These are phyloP conservation scores for Planoprotostelium fungivorum DNA, from an alignment of 78 protist genomes.

Conservation along the genomic window DNA sequence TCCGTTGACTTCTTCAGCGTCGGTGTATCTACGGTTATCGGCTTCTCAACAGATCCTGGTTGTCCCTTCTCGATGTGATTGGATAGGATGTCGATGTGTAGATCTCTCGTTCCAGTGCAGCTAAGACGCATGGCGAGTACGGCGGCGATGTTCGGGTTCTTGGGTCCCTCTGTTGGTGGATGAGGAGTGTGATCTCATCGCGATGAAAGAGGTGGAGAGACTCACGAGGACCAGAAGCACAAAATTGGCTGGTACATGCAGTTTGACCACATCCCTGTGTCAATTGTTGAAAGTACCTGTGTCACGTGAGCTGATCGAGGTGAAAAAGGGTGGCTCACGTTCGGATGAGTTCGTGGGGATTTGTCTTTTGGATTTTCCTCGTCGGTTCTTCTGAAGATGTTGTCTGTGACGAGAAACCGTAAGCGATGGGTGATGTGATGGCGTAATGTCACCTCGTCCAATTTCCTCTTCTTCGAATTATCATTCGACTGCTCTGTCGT, in stretches of 20 bases:
- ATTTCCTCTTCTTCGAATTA: not conserved
- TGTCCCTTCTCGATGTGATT: too few relatives aligned
- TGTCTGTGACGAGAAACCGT: too few relatives aligned
- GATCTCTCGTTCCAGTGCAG: too few relatives aligned
- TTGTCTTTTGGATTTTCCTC: not conserved
- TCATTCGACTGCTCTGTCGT: not conserved
- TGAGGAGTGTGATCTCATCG: not conserved
- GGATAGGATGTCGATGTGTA: too few relatives aligned
- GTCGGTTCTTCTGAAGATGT: not conserved
- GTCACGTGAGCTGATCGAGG: not conserved
- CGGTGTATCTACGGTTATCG: too few relatives aligned
- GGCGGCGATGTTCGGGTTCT: not conserved
- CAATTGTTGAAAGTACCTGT: not conserved
- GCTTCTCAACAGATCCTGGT: too few relatives aligned
- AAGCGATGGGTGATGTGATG: not conserved
- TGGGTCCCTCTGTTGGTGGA: not conserved
- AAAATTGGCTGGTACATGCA: not conserved
- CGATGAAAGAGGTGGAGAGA: not conserved
- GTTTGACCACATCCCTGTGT: not conserved
- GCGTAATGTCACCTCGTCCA: not conserved
- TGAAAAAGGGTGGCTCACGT: not conserved
- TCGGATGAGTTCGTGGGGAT: not conserved
- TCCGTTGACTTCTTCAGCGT: too few relatives aligned
- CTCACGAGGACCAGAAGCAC: not conserved
- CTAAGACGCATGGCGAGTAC: too few relatives aligned